phyloP scores from a whole-genome alignment of 1,139 yeast genomes.

The Yamadazyma conglobata region DNA sequence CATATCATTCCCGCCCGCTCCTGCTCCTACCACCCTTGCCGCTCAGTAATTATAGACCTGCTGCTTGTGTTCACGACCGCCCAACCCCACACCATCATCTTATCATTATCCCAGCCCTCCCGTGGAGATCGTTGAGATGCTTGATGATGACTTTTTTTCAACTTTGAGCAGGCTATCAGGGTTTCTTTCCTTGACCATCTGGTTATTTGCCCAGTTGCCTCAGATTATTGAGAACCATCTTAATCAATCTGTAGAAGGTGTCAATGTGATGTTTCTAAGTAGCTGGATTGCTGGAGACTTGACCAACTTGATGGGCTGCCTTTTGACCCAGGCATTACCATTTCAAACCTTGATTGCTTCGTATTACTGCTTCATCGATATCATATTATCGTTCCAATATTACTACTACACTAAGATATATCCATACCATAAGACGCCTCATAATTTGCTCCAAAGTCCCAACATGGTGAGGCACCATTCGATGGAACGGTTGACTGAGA shows the following conservation, averaged over 20 bases:
- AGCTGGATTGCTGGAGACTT: constrained; percentile 82
- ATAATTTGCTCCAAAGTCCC: constrained; percentile 24
- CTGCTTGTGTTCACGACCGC: too few relatives aligned
- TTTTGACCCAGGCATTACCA: constrained; percentile 66
- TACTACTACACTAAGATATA: constrained; percentile 23
- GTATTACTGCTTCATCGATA: constrained; percentile 72
- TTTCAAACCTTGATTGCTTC: constrained; percentile 70
- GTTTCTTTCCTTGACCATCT: constrained; percentile 36
- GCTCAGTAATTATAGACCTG: too few relatives aligned
- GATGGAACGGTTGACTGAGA: constrained; percentile 9
- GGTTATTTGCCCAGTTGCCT: constrained; percentile 84
- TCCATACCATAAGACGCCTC: constrained; percentile 23
- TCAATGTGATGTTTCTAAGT: constrained; percentile 65
- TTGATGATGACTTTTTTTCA: constrained; percentile 3
- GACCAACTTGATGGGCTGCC: constrained; percentile 72
- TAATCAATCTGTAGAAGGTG: constrained; percentile 75
- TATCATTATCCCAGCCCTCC: too few relatives aligned
- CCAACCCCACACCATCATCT: too few relatives aligned
- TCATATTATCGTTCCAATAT: constrained; percentile 61
- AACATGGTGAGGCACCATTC: constrained; percentile 17
- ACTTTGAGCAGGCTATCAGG: constrained; percentile 16
- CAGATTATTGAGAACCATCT: constrained; percentile 74
- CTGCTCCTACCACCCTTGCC: too few relatives aligned
- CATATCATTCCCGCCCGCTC: too few relatives aligned
- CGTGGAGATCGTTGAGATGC: background rate